Evolutionary conservation across 2,329 filamentous ascomycete genomes (phyloP), one percentile per base, ranked within the genome.

Genomic region (Chrysoporthe deuterocubensis): DNA sequence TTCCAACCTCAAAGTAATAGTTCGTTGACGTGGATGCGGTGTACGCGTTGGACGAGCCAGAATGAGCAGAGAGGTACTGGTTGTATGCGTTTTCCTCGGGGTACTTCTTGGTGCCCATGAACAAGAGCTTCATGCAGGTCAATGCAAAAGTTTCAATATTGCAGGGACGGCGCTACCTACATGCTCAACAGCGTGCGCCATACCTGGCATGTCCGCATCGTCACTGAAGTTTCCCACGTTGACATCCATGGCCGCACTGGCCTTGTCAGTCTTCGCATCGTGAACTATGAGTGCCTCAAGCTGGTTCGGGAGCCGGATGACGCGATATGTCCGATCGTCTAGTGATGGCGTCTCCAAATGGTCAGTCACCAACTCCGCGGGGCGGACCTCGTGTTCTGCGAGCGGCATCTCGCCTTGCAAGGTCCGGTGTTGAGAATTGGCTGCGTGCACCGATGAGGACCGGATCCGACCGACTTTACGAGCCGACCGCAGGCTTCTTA

Each of bases 21-120:
- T 98, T 98, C 71, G 96, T 99, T 64, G 95, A 96, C 1, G 93
- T 97, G 5, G 92, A 85, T 18, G 92, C 94, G 1, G 96, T 99
- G 79, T 97, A 98, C 66, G 96, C 96, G 78, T 99, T 99, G 40
- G 94, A 97, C 76, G 91, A 89, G 66, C 96, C 96, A 11, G 94
- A 97, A 78, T 97, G 91, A 69, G 92, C 87, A 63, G 94, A 92
- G 65, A 99, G 87, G 78, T 97, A 99, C 77, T 95, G 91, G 75
- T 93, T 93, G 83, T 99, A 99, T 72, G 92, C 95, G 79, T 99
- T 98, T 81, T 97, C 95, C 77, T 90, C 88, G 0, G 96, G 96
- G 76, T 96, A 99, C 87, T 98, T 99, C 79, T 97, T 91, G 8
- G 96, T 99, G 62, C 96, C 96, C 96, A 99, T 98, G 82, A 99